Evolutionary conservation across 805 yeast genomes (phyloP), one percentile per base, ranked within the genome.

Genomic region (Kuraishia hungarica): DNA sequence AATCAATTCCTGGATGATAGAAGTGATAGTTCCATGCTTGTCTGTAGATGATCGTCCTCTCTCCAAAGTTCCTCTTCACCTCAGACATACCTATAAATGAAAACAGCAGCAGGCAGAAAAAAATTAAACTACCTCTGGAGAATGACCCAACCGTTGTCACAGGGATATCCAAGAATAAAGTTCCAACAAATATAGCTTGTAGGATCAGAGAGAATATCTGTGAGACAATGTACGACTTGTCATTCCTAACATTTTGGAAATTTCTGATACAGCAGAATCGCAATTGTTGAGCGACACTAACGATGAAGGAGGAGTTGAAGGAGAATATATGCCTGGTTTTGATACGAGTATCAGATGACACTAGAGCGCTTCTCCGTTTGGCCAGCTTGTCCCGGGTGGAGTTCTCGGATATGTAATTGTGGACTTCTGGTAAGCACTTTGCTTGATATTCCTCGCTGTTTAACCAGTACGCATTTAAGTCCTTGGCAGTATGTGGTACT

Each of bases 1-100:
- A 79, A 67, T 84, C 88, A 24, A 87, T 86, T 22, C 88, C 77
- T 19, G 84, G 82, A 57, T 83, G 79, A 65, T 80, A 83, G 70
- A 84, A 71, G 17, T 85, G 80, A 60, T 81, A 84, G 26, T 83
- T 76, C 43, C 43, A 35, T 62, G 79, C 79, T 62, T 84, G 90
- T 64, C 84, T 84, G 60, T 80, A 82, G 56, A 83, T 74, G 61
- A 84, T 82, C 28, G 86, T 82, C 70, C 87, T 80, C 55, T 79
- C 79, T 57, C 80, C 80, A 61, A 81, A 84, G 55, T 83, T 70
- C 10, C 78, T 67, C 62, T 84, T 75, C 56, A 84, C 80, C 69
- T 83, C 89, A 61, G 86, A 83, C 56, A 83, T 68, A 11, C 85
- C 77, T 54, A 85, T 77, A 61, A 83, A 75, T 50, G 84, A 82